A percentile compares a stretch with the other conserved stretches of the same genome.
phyloP scores from a whole-genome alignment of 1,284 basidiomycete species.

The Takashimella tepidaria region DNA sequence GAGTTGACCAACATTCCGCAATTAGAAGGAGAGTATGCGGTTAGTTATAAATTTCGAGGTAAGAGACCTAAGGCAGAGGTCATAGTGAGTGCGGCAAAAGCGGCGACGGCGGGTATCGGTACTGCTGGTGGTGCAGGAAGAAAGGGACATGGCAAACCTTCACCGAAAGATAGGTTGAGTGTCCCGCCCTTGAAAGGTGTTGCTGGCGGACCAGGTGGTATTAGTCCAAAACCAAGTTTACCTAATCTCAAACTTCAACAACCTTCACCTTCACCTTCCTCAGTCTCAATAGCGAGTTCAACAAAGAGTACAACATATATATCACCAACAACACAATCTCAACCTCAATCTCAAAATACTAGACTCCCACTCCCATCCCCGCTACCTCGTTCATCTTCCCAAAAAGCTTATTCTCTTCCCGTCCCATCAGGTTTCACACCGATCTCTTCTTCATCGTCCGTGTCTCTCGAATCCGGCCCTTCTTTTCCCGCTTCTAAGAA shows the following conservation, averaged over 20 bases:
- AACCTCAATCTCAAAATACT: background rate
- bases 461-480: background rate
- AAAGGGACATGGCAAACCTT: background rate
- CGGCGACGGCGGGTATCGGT: background rate
- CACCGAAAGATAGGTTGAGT: background rate
- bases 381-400: background rate
- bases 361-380: no score
- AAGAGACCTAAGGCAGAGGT: conserved; percentile 13
- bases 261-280: background rate
- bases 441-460: background rate
- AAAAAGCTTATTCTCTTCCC: background rate
- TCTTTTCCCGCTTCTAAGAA: no score
- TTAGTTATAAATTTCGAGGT: conserved; percentile 39
- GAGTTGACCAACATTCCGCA: conserved; percentile 43
- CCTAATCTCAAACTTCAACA: conserved; percentile 22
- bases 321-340: background rate
- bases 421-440: background rate
- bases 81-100: background rate
- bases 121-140: background rate
- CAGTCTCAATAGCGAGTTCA: background rate
- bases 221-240: conserved; percentile 19
- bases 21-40: conserved; percentile 34
- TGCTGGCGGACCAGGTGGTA: background rate
- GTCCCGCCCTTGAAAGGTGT: background rate
- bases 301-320: background rate